Evolutionary conservation across 257 asterid species (phyloP), one percentile per base, ranked within the genome.

Genomic region (Penstemon eatonii): DNA sequence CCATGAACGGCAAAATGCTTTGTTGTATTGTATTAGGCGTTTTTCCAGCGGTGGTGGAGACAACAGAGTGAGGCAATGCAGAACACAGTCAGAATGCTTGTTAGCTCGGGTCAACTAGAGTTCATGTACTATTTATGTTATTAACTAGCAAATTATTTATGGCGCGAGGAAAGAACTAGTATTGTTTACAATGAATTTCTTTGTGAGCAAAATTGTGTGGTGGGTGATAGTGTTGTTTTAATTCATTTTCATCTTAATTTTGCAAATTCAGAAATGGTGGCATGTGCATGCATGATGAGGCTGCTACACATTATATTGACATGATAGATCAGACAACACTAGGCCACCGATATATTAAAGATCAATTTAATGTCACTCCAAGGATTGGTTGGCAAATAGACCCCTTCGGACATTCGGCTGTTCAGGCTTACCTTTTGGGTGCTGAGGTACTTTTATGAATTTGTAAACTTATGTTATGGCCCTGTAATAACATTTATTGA

Each of bases 11-110:
- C 13, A 51, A 37, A 68, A 33, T 67, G 46, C 60, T 55, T 18
- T 63, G 33, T 50, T 45, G 4, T 37, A 5, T 15, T 56, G 62
- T 56, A 36, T 56, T 69, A 94, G 99, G 98, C 99, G 3, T 94
- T 94, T 81, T 87, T 94, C 74, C 98, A 94, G 95, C 90, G 98
- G 37, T 94, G 99, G 99, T 94, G 99, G 99, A 81, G 86, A 52
- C 66, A 81, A 15, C 99, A 94, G 81, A 86, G 88, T 54, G 90
- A 86, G 13, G 77, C 42, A 43, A 79, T 78, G 82, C 87, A 89
- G 80, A 75, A 75, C 52, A 84, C 81, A 15, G 98, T 91, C 37
- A 62, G 67, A 73, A 46, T 39, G 70, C 95, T 94, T 8, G 93
- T 94, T 74, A 73, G 64, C 74, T 81, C 85, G 49, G 99, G 98